Evolutionary conservation across 1,284 basidiomycete species (phyloP), one percentile per base, ranked within the genome.

Genomic region (Leccinum griseonigrum): DNA sequence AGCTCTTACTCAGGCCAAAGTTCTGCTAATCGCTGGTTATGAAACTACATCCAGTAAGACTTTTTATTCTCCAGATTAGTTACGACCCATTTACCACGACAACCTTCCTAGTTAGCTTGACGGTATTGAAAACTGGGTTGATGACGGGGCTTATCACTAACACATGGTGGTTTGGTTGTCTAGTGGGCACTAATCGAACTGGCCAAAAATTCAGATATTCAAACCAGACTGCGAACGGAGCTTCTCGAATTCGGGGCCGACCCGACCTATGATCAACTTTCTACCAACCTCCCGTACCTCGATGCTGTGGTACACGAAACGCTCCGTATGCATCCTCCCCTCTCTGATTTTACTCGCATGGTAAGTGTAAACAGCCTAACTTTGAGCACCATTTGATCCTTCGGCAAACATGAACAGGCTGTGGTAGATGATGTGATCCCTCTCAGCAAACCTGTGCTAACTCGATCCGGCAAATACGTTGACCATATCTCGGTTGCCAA

Each of bases 371-470:
- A 2, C n/a, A 1, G 22, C n/a, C 0, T 0, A 18, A 22, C 0
- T 50, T 34, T 10, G n/a, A 16, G 3, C 16, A 4, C 4, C n/a
- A 34, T 32, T 16, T 51, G 10, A 63, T 4, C 9, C 18, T 51
- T 48, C 13, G 5, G 16, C 0, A 28, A n/a, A 43, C 16, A 2
- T 60, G 71, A 34, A 55, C 75, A 74, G 82, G 83, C 70, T 1
- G 62, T 72, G 28, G 70, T 84, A 74, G 83, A 86, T 64, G 84
- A 86, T 59, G 67, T 84, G 1, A 78, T 87, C 22, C 85, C 84
- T 0, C 76, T 86, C 58, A 75, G 74, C 43, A 64, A 67, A 4
- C 83, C 82, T 1, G 62, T 84, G 32, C 67, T 64, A 8, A 79
- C 78, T 0, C 59, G 68, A 3, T 66, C 74, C 0, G 83, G 83